Base-by-base conservation (phyloP, 2,329 filamentous ascomycete genomes). In the Cladosporium halotolerans region DNA sequence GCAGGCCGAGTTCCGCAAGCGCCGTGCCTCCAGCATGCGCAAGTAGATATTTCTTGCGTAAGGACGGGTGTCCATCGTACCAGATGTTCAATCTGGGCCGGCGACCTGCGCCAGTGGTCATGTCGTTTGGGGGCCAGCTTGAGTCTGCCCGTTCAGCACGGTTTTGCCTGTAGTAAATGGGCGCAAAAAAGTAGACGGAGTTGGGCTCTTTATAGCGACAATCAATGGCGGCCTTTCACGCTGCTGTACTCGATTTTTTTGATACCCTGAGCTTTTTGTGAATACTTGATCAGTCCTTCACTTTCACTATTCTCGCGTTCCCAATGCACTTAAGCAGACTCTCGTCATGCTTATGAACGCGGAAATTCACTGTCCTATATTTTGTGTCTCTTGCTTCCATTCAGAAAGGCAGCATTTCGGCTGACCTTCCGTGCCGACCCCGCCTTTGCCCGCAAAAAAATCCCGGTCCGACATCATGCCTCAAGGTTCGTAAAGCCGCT, bases 1-100 rank as follows among this genome's bases (percentile, higher is more conserved):
- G 78, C 92, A 93, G 82, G 85, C 85, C 68, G 92, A 97, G 79
- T 80, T 86, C 76, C 89, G 90, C 81, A 97, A 97, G 90, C 86
- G 93, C 75, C 85, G 93, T 74, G 92, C 92, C 69, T 95, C 88
- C 75, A 96, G 92, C 71, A 89, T 95, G 86, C 85, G 81, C 81
- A 92, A 92, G 80, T 82, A 81, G 76, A 65, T 45, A 40, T 28
- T 16, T 44, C 52, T 41, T 43, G 50, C 38, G 43, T 45, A 32
- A 23, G 19, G 14, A 32, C 38, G 40, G 40, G 28, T 43, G 41
- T 41, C 39, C 38, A 43, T 42, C 38, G 40, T 51, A 51, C 40
- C 48, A 33, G 48, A 51, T 51, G 13, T 51, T 44, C 31, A 43
- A 38, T 51, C 48, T 44, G 48, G 48, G 48, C 48, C 48, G 48